These are phyloP conservation scores for Carex parvula DNA, from an alignment of 176 grass and related monocot species.

Conservation along the genomic window DNA sequence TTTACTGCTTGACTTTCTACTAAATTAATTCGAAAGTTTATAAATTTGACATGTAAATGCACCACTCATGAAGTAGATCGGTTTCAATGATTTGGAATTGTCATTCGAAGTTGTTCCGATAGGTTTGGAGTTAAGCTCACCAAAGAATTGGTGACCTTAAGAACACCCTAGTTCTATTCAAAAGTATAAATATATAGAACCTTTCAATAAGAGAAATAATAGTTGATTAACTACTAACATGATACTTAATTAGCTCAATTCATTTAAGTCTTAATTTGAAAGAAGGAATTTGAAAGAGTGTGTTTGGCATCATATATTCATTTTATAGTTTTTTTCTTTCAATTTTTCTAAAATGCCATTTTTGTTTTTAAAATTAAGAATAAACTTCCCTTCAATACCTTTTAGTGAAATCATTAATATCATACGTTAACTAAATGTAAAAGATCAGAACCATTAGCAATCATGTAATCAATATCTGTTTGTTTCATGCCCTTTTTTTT, in stretches of 20 bases:
- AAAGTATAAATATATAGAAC: not conserved
- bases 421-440: not conserved
- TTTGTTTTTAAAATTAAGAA: not conserved
- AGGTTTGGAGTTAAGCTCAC: too few species aligned
- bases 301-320: not conserved
- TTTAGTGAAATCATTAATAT: not conserved
- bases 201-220: not conserved
- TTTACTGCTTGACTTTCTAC: too few species aligned
- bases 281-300: not conserved
- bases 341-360: not conserved
- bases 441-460: not conserved
- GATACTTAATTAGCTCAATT: not conserved
- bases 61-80: too few species aligned
- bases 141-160: too few species aligned
- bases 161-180: too few species aligned
- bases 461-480: not conserved
- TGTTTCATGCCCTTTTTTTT: not conserved
- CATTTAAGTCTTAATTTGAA: not conserved
- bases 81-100: too few species aligned
- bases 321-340: not conserved
- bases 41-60: too few species aligned
- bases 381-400: not conserved
- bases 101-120: too few species aligned
- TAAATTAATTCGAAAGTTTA: too few species aligned
- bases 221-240: not conserved